Conservation (phyloP, 176 grass and related monocot species). For the Alopecurus myosuroides region DNA sequence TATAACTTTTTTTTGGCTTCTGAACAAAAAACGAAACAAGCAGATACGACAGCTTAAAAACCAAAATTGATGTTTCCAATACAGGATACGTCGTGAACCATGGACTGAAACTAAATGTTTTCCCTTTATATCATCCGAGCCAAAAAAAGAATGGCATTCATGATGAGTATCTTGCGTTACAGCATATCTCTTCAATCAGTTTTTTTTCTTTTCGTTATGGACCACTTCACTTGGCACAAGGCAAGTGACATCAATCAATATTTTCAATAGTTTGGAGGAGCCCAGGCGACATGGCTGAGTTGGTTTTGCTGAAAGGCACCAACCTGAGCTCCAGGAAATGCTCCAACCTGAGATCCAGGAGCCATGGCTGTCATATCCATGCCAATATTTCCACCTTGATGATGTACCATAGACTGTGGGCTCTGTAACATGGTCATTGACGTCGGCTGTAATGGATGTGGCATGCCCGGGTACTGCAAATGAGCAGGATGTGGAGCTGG, state of each 20-base stretch:
- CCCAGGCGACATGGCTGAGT: constrained; percentile 50
- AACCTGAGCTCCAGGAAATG: constrained; percentile 46
- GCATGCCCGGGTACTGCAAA: constrained; percentile 43
- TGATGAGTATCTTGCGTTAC: constrained; percentile 22
- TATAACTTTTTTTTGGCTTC: background rate
- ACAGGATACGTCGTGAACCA: background rate
- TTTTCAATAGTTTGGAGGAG: constrained; percentile 34
- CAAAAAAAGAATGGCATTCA: background rate
- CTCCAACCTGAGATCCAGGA: constrained; percentile 54
- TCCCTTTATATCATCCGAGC: background rate
- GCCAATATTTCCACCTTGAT: constrained; percentile 40
- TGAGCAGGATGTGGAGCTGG: constrained; percentile 43
- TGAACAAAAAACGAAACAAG: background rate
- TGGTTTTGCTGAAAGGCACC: constrained; percentile 61
- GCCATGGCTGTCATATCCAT: constrained; percentile 43
- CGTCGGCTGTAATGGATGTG: constrained; percentile 29
- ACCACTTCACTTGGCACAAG: background rate
- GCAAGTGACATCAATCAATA: constrained; percentile 1
- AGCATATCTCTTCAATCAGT: background rate
- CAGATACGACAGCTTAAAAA: background rate
- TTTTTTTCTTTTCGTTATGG: background rate
- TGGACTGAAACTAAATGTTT: constrained; percentile 9
- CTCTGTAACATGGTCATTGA: constrained; percentile 46
- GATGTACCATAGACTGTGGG: constrained; percentile 56
- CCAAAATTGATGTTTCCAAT: background rate